Evolutionary conservation across 192 early-diverging fungal genomes (phyloP).

Genomic region (Lobosporangium transversale): DNA sequence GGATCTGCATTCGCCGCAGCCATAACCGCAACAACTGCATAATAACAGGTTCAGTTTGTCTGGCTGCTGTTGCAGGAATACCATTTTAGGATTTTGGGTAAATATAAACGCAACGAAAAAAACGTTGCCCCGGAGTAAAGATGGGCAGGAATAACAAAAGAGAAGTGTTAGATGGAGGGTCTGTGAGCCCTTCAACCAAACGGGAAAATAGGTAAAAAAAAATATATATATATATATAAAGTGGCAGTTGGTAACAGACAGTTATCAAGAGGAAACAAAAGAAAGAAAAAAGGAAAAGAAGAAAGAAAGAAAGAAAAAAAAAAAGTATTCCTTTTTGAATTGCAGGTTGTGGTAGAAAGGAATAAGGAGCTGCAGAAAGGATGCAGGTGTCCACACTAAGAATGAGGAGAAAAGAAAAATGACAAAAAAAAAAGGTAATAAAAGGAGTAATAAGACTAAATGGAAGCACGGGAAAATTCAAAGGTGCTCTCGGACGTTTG

Average conservation of each 20-base stretch:
- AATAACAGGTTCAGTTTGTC: neutral
- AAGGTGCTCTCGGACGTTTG: too few relatives aligned
- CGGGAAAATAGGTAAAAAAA: neutral
- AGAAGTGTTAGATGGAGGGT: neutral
- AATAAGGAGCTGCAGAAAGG: neutral
- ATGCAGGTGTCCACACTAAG: neutral
- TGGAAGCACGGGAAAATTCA: too few relatives aligned
- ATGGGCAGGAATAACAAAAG: neutral
- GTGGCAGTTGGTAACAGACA: too few relatives aligned
- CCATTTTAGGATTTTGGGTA: neutral
- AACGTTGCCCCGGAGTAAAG: neutral
- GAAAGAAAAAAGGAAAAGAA: neutral
- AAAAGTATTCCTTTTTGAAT: neutral
- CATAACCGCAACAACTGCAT: too few relatives aligned
- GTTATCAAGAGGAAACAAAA: neutral
- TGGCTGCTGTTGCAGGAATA: neutral
- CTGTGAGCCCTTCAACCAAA: neutral
- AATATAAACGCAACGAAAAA: too few relatives aligned
- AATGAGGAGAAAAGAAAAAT: constrained; percentile 4
- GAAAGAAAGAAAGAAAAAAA: neutral
- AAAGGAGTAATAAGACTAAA: neutral
- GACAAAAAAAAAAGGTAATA: neutral
- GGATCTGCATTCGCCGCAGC: too few relatives aligned
- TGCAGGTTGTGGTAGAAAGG: neutral
- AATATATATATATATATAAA: neutral